Evolutionary conservation across 768 basidiomycete species (phyloP), one percentile per base, ranked within the genome.

Genomic region (Xerocomellus amylosporus): DNA sequence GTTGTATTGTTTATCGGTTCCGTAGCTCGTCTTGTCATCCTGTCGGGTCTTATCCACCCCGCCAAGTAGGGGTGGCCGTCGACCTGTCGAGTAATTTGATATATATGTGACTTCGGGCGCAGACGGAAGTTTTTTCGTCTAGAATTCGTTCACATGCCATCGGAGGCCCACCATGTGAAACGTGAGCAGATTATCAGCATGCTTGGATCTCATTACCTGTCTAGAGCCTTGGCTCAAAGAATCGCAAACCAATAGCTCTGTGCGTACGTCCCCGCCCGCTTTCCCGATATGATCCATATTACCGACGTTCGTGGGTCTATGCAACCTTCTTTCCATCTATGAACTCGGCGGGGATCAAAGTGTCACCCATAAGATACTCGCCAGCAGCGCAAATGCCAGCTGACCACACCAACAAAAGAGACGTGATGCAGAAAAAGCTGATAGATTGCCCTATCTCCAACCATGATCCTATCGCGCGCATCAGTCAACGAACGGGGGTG

Each of bases 371-470:
- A 41, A 93, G 69, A 62, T 80, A 76, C 67, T 91, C 90, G 37
- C 91, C 91, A 5, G 79, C 73, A 0, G 81, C 81, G 56, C 87
- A 87, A 20, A 93, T 82, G 1, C 83, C 88, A 26, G 86, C 88
- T 1, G 87, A 86, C 83, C 88, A 93, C 5, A 90, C 75, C 38
- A 90, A 75, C 51, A 94, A 73, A 36, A 93, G 71, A 1, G 89
- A 91, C 1, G 88, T 83, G 56, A 93, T 90, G 60, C 86, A 87
- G 71, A 92, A 94, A 73, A 93, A 92, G 46, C 81, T 90, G 67
- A 94, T 92, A 0, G 89, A 86, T 64, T 90, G 88, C 7, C 92
- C 91, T 49, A 93, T 94, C 64, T 94, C 89, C 53, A 93, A 74
- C 92, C 92, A 94, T 4, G 88, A 90, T 0, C 92, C 88, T 81